phyloP scores from a whole-genome alignment of 2,329 filamentous ascomycete genomes.

The Cladosporium velox region DNA sequence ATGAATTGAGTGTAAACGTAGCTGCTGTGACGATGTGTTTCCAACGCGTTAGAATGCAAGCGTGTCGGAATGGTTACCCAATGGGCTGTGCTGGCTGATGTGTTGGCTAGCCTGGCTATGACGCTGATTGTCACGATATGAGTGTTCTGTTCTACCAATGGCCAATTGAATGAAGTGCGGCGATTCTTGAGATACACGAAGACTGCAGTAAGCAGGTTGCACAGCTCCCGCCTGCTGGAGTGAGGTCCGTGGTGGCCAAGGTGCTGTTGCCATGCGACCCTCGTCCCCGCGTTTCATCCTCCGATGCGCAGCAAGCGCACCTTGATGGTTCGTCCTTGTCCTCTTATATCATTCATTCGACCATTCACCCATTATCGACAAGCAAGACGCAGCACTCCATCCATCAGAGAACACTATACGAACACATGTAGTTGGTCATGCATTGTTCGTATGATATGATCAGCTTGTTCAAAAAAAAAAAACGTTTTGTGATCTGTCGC shows the following conservation, averaged over 20 bases:
- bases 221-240: not conserved
- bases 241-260: not conserved
- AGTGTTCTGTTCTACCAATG: not conserved
- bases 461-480: not conserved
- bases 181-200: not conserved
- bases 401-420: not conserved
- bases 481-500: not conserved
- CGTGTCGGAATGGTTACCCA: not conserved
- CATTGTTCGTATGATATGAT: not conserved
- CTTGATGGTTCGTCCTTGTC: not conserved
- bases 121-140: not conserved
- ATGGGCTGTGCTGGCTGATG: not conserved
- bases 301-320: not conserved
- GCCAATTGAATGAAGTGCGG: not conserved
- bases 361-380: not conserved
- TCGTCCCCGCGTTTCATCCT: not conserved
- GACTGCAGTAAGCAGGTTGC: not conserved
- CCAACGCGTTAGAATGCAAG: not conserved
- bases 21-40: not conserved
- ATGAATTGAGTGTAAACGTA: not conserved
- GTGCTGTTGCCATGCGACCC: not conserved
- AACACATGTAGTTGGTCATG: not conserved
- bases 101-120: not conserved
- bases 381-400: not conserved
- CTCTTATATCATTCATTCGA: not conserved